Conservation (phyloP, 352 stramenopile species). For the Aphanomyces cochlioides region DNA sequence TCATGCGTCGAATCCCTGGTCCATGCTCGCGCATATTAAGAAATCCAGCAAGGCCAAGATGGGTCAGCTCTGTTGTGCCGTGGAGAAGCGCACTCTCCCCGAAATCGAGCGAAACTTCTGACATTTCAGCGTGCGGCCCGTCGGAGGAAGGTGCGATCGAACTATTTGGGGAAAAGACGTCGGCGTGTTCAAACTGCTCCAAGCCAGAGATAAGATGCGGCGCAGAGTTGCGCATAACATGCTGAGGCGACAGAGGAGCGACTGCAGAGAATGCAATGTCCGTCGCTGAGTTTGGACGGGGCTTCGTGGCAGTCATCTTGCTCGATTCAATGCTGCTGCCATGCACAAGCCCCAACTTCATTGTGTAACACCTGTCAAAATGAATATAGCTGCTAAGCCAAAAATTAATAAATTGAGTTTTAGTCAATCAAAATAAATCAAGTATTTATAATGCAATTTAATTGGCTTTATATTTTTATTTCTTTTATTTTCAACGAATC, state of each 20-base stretch:
- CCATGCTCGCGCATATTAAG: constrained; percentile 79
- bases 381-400: neutral
- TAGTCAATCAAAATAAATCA: no score
- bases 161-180: neutral
- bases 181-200: neutral
- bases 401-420: no score
- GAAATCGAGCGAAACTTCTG: constrained; percentile 15
- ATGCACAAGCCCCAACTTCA: neutral
- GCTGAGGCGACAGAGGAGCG: neutral
- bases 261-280: neutral
- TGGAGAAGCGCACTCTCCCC: constrained; percentile 11
- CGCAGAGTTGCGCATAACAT: constrained; percentile 1
- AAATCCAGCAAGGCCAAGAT: constrained; percentile 65
- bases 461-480: no score
- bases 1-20: constrained; percentile 83
- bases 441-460: no score
- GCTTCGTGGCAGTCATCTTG: constrained; percentile 1
- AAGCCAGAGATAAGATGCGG: neutral
- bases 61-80: constrained; percentile 9
- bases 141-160: constrained; percentile 12
- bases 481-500: no score
- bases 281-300: neutral
- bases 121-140: neutral
- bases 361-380: neutral
- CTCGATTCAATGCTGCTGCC: neutral